Evolutionary conservation across 805 yeast genomes (phyloP), one percentile per base, ranked within the genome.

Genomic region (Kazachstania martiniae): DNA sequence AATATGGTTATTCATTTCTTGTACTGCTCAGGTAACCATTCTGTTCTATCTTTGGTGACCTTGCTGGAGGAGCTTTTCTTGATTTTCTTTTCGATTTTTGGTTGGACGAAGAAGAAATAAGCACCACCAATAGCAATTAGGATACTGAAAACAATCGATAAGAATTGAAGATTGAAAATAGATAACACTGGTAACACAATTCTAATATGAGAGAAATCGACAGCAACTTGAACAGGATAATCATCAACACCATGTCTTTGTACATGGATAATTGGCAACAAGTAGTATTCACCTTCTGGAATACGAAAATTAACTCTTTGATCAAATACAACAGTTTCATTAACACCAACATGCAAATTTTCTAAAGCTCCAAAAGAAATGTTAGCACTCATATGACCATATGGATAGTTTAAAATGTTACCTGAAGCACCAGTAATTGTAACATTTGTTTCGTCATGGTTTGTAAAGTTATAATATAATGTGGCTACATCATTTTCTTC

Each of bases 351-450:
- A 7, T 52, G 43, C 32, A 76, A 38, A 12, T 86, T 84, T 12
- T 81, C 87, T 34, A 80, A 55, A 34, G 70, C 62, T 31, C 74
- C 69, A 32, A 73, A 69, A 17, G 91, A 73, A 51, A 83, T 62
- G 53, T 82, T 81, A 42, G 77, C 73, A 18, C 58, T 49, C 29
- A 63, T 43, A 28, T 65, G 66, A 37, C 75, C 71, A 31, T 68
- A 65, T 38, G 58, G 59, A 17, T 81, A 74, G 37, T 74, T 66
- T 35, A 67, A 60, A 56, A 81, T 66, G 33, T 66, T 48, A 34
- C 91, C 91, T 33, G 83, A 79, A 35, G 77, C 72, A 37, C 85
- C 91, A 29, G 74, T 70, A 34, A 82, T 56, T 14, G 68, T 60
- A 26, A 70, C 62, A 4, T 64, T 65, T 12, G 49, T 56, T 5